phyloP scores from a whole-genome alignment of 345 rosid genomes.

The Geranium brycei region DNA sequence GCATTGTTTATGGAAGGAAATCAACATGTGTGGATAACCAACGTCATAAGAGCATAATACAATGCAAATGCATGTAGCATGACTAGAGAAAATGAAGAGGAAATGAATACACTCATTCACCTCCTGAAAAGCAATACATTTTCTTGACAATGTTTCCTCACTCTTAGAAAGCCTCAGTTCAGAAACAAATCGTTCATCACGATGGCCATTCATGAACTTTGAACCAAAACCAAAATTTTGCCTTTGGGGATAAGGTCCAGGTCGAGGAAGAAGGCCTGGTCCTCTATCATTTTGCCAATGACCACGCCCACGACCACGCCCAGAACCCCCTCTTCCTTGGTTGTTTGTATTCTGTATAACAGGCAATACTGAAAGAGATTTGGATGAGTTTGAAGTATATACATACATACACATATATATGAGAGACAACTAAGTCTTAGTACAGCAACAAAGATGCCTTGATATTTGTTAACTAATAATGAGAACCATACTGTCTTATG shows the following conservation, averaged over 20 bases:
- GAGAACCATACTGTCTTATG: no score
- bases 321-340: conserved; percentile 55
- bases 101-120: conserved; percentile 19
- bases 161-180: conserved; percentile 76
- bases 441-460: background rate
- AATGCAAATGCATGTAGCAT: background rate
- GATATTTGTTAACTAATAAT: no score
- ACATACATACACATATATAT: background rate
- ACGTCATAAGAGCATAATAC: background rate
- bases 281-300: conserved; percentile 71
- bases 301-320: conserved; percentile 45
- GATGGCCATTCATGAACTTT: conserved; percentile 58
- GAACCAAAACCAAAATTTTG: conserved; percentile 60
- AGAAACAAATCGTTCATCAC: conserved; percentile 84
- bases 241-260: conserved; percentile 64
- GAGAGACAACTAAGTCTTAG: background rate
- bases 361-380: conserved; percentile 51
- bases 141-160: conserved; percentile 81
- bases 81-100: background rate
- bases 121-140: conserved; percentile 72
- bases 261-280: conserved; percentile 79
- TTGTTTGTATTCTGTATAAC: conserved; percentile 35
- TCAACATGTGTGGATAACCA: background rate
- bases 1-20: no score
- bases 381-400: background rate